Evolutionary conservation across 345 rosid genomes (phyloP).

Genomic region (Arabidopsis thaliana): DNA sequence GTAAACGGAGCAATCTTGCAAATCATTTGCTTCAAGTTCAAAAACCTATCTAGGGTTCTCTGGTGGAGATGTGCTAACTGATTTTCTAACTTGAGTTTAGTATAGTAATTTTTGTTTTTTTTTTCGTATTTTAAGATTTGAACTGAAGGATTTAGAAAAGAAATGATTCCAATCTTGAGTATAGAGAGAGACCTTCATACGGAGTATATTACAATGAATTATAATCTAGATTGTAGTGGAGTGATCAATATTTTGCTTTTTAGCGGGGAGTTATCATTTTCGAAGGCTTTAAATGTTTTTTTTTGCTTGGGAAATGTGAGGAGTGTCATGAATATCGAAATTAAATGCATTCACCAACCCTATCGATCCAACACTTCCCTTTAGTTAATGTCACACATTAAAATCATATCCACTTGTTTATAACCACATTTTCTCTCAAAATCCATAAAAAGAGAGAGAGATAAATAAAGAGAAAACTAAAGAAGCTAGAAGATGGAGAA

Average conservation of each 20-base stretch:
- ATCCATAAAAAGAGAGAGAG: constrained; percentile 20
- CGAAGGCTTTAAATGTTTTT: constrained; percentile 23
- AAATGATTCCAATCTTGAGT: too few relatives aligned
- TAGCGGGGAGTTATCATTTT: neutral
- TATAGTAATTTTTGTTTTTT: neutral
- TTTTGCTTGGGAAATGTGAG: constrained; percentile 29
- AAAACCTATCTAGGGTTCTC: neutral
- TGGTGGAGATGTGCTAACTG: neutral
- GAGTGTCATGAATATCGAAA: constrained; percentile 36
- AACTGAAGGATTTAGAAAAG: too few relatives aligned
- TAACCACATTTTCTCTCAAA: constrained; percentile 34
- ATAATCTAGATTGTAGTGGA: constrained; percentile 2
- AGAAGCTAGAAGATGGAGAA: constrained; percentile 39
- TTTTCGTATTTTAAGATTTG: too few relatives aligned
- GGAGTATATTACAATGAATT: too few relatives aligned
- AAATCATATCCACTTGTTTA: constrained; percentile 25
- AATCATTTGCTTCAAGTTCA: neutral
- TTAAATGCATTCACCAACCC: constrained; percentile 48
- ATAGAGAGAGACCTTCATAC: too few relatives aligned
- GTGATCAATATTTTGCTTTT: neutral
- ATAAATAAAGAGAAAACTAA: neutral
- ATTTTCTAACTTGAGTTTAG: neutral
- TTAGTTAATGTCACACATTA: constrained; percentile 36
- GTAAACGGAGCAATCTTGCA: neutral
- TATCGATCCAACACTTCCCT: constrained; percentile 34